A percentile compares a stretch with the other conserved stretches of the same genome.
These are phyloP conservation scores for Taxillus chinensis DNA, from an alignment of 164 flowering plant genomes.

Conservation along the genomic window DNA sequence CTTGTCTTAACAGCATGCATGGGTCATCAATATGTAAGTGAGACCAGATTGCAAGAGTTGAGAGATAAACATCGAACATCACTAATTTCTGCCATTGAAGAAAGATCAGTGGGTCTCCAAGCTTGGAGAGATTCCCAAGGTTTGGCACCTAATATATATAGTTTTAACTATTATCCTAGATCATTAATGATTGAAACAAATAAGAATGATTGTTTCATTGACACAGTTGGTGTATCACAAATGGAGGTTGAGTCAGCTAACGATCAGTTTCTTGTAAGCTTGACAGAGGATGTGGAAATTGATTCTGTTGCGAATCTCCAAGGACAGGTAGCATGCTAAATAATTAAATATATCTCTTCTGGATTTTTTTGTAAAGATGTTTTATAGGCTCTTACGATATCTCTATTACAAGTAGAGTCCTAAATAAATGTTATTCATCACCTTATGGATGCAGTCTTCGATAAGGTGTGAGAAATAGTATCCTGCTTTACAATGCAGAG, in stretches of 20 bases:
- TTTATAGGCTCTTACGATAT: too few relatives aligned
- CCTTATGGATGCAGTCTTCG: too few relatives aligned
- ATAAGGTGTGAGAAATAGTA: too few relatives aligned
- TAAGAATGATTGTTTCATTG: constrained; percentile 15
- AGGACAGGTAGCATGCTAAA: constrained; percentile 40
- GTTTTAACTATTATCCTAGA: constrained; percentile 66
- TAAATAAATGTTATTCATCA: too few relatives aligned
- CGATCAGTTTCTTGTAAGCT: constrained; percentile 28
- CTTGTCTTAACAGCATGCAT: constrained; percentile 94
- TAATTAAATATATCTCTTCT: not conserved
- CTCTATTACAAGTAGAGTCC: too few relatives aligned
- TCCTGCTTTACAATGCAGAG: too few relatives aligned
- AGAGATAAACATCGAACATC: constrained; percentile 76
- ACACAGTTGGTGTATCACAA: constrained; percentile 22
- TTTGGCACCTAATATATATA: constrained; percentile 69
- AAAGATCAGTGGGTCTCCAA: constrained; percentile 66
- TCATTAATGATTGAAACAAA: constrained; percentile 33
- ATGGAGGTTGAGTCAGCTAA: constrained; percentile 25
- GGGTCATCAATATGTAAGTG: constrained; percentile 85
- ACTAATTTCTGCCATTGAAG: constrained; percentile 55
- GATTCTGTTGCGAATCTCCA: constrained; percentile 47
- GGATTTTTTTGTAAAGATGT: not conserved
- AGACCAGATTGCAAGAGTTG: constrained; percentile 55
- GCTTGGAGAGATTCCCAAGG: constrained; percentile 67
- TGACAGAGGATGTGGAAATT: constrained; percentile 31